Base-by-base conservation (phyloP, 2,329 filamentous ascomycete genomes). In the Diaporthe sp. region DNA sequence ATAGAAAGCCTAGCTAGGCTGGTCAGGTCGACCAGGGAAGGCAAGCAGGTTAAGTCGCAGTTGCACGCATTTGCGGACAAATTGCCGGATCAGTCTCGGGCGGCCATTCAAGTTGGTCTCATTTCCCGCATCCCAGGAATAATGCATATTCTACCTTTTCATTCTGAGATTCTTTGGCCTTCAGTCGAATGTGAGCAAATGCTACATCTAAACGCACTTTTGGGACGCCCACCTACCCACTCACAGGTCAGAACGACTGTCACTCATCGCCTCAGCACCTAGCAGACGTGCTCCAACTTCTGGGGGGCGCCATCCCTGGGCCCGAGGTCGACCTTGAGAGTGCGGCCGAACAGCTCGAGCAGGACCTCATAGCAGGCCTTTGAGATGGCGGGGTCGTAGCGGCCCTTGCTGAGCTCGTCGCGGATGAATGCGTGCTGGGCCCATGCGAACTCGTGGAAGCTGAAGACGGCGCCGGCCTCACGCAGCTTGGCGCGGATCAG, bases 351-450 rank as follows among this genome's bases (percentile, higher is more conserved):
- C 76, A 98, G 81, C 86, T 98, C 96, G 22, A 97, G 87, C 80
- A 98, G 85, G 84, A 98, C 93, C 87, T 98, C 94, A 82, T 98
- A 98, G 86, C 96, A 98, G 49, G 96, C 90, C 82, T 95, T 96
- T 5, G 92, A 92, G 75, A 98, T 89, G 28, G 94, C 95, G 0
- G 96, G 94, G 82, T 98, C 96, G 81, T 98, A 98, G 37, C 96
- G 90, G n/a, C 95, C 96, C 86, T 98, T 98, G 84, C 94, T 95
- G 76, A 97, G 87, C 86, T 98, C 96, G 81, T 98, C 96, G 25
- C 96, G 90, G 83, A 98, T 97, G 82, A 98, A 98, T 7, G 96
- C 96, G 86, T 98, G 96, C 84, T 98, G 96, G 4, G 96, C 95
- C 92, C 95, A 96, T n/a, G 95, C 94, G 78, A 94, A 92, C 86